phyloP scores from a whole-genome alignment of 2,329 filamentous ascomycete species.

The Claviceps sp. region DNA sequence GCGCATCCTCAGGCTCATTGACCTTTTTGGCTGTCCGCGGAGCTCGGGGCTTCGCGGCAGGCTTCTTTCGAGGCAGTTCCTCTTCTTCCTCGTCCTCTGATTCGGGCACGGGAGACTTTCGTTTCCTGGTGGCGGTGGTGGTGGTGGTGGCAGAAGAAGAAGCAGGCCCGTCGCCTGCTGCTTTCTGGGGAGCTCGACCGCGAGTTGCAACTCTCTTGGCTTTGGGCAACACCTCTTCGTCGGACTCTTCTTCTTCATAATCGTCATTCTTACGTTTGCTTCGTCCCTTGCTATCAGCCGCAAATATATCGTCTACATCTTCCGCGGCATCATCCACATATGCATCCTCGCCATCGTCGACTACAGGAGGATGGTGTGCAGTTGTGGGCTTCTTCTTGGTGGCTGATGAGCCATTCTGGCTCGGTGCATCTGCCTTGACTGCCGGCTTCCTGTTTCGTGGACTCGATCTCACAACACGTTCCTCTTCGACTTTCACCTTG shows the following conservation, averaged over 20 bases:
- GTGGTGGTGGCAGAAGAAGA: constrained; percentile 8
- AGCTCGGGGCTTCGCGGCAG: constrained; percentile 45
- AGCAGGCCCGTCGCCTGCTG: constrained; percentile 18
- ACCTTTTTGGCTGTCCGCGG: constrained; percentile 50
- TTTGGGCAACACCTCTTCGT: constrained; percentile 52
- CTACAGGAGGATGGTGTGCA: constrained; percentile 25
- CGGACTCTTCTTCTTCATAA: constrained; percentile 60
- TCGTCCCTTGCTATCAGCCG: constrained; percentile 52
- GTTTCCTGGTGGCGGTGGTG: constrained; percentile 30
- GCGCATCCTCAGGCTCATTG: constrained; percentile 52
- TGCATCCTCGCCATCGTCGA: constrained; percentile 37
- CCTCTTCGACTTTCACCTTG: constrained; percentile 25
- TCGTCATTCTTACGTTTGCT: constrained; percentile 61
- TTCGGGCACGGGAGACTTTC: constrained; percentile 42
- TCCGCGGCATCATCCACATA: constrained; percentile 55
- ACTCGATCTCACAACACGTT: constrained; percentile 37
- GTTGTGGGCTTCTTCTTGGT: constrained; percentile 29
- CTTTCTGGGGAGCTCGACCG: constrained; percentile 15
- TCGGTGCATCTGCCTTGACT: constrained; percentile 15
- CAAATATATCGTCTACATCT: constrained; percentile 72
- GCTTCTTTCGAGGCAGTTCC: constrained; percentile 42
- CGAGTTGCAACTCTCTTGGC: constrained; percentile 43
- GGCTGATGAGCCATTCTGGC: constrained; percentile 16
- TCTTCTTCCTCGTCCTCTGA: constrained; percentile 46
- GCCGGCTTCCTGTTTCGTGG: constrained; percentile 32